Evolutionary conservation across 345 rosid species (phyloP).

Genomic region (Salix dunnii): DNA sequence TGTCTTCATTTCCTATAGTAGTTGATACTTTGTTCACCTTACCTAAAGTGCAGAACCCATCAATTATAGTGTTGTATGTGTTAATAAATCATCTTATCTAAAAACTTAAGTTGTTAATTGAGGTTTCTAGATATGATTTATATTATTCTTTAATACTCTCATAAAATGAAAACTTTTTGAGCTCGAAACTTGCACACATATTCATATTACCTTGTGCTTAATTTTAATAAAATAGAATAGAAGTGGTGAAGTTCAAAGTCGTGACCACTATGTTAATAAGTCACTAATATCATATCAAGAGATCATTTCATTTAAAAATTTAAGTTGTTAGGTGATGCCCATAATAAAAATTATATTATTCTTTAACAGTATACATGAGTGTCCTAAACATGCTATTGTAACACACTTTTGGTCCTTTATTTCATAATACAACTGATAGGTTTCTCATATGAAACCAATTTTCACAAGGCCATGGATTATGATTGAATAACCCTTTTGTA

Average conservation of each 20-base stretch:
- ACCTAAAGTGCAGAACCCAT: conserved; percentile 87
- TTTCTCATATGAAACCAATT: conserved; percentile 81
- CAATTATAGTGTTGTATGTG: conserved; percentile 69
- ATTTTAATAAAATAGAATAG: too few relatives aligned
- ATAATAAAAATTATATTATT: too few relatives aligned
- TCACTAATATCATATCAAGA: too few relatives aligned
- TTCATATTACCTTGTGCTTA: too few relatives aligned
- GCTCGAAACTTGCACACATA: too few relatives aligned
- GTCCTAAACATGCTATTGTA: conserved; percentile 61
- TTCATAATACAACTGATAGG: conserved; percentile 63
- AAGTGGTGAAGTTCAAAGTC: fast-evolving
- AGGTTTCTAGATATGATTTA: too few relatives aligned
- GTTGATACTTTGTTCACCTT: conserved; percentile 84
- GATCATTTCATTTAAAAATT: too few relatives aligned
- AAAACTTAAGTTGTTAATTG: too few relatives aligned
- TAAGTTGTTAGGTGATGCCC: fast-evolving
- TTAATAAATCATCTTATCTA: too few relatives aligned
- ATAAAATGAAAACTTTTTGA: fast-evolving
- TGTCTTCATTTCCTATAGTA: conserved; percentile 91
- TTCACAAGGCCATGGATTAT: conserved; percentile 72
- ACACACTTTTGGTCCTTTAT: conserved; percentile 57
- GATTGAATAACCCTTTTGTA: conserved; percentile 72
- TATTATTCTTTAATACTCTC: too few relatives aligned
- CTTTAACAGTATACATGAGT: conserved; percentile 29
- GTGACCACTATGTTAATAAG: too few relatives aligned